Conservation (phyloP, 176 grass and related monocot species). For the Carex parvula region DNA sequence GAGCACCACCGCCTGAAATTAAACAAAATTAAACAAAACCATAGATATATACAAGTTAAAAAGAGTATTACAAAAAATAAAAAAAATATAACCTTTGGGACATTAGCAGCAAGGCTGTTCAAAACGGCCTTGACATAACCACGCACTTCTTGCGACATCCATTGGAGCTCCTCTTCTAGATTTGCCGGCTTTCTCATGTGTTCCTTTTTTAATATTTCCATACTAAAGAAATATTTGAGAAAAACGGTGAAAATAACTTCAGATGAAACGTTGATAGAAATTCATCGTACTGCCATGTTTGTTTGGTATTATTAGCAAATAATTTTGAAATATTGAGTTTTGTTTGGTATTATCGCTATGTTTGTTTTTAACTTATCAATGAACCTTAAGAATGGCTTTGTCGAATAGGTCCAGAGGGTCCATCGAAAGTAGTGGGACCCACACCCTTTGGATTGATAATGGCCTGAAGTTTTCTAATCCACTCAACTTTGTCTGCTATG, state of each 20-base stretch:
- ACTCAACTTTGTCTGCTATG: slow-evolving; percentile 79
- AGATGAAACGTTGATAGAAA: neutral
- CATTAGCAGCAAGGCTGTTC: slow-evolving; percentile 93
- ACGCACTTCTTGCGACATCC: slow-evolving; percentile 99
- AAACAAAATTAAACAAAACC: slow-evolving; percentile 32
- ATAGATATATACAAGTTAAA: neutral
- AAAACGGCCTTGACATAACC: slow-evolving; percentile 95
- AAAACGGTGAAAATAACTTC: neutral
- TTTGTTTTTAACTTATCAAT: slow-evolving; percentile 45
- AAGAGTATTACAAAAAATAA: neutral
- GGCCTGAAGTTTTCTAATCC: slow-evolving; percentile 78
- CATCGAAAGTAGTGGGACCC: slow-evolving; percentile 55
- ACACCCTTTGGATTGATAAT: slow-evolving; percentile 76
- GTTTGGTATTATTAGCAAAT: neutral
- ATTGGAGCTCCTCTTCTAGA: slow-evolving; percentile 96
- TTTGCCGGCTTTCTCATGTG: slow-evolving; percentile 66
- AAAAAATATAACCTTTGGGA: slow-evolving; percentile 68
- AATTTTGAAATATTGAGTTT: too few species aligned
- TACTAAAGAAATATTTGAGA: slow-evolving; percentile 9
- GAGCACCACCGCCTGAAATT: slow-evolving; percentile 76
- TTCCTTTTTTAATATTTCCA: slow-evolving; percentile 11
- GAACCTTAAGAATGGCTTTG: slow-evolving; percentile 81
- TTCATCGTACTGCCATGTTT: neutral
- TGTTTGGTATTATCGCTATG: neutral
- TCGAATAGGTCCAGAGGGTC: slow-evolving; percentile 50